These are phyloP conservation scores for Citrullus mucosospermus DNA, from an alignment of 306 rosid species.

Conservation along the genomic window DNA sequence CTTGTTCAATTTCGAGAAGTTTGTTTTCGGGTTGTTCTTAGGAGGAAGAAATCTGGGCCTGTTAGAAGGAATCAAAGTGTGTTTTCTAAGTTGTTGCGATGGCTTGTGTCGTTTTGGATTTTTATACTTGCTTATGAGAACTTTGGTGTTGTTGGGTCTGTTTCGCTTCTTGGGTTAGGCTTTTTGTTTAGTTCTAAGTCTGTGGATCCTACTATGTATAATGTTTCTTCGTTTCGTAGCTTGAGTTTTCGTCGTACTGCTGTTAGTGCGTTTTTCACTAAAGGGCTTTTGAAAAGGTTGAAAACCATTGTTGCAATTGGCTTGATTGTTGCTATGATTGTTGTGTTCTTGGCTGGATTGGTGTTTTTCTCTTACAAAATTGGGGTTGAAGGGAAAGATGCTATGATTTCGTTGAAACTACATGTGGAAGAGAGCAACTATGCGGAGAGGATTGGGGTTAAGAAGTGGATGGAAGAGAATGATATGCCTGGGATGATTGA, in stretches of 20 bases:
- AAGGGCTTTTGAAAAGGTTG: conserved; percentile 49
- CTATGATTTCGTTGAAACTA: conserved; percentile 60
- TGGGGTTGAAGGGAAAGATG: conserved; percentile 91
- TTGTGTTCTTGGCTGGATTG: conserved; percentile 61
- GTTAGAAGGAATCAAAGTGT: conserved; percentile 26
- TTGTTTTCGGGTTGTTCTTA: conserved; percentile 20
- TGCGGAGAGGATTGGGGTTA: conserved; percentile 69
- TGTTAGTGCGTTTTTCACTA: conserved; percentile 58
- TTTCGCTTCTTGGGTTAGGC: conserved; percentile 46
- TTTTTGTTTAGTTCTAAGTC: conserved; percentile 51
- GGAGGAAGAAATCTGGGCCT: conserved; percentile 38
- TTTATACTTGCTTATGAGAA: conserved; percentile 62
- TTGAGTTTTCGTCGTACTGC: conserved; percentile 55
- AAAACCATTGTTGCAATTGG: conserved; percentile 71
- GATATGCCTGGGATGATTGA: conserved; percentile 84
- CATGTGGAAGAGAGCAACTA: conserved; percentile 81
- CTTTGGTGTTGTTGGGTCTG: conserved; percentile 48
- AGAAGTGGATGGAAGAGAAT: conserved; percentile 94
- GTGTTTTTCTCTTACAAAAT: conserved; percentile 79
- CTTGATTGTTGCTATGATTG: conserved; percentile 61
- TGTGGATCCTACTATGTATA: conserved; percentile 67
- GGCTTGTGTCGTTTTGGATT: conserved; percentile 68
- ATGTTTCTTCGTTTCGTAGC: conserved; percentile 55
- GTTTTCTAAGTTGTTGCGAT: conserved; percentile 56
- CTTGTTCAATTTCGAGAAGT: conserved; percentile 65